Evolutionary conservation across 2,329 filamentous ascomycete species (phyloP), one percentile per base, ranked within the genome.

Genomic region (Arachnomyces sp.): DNA sequence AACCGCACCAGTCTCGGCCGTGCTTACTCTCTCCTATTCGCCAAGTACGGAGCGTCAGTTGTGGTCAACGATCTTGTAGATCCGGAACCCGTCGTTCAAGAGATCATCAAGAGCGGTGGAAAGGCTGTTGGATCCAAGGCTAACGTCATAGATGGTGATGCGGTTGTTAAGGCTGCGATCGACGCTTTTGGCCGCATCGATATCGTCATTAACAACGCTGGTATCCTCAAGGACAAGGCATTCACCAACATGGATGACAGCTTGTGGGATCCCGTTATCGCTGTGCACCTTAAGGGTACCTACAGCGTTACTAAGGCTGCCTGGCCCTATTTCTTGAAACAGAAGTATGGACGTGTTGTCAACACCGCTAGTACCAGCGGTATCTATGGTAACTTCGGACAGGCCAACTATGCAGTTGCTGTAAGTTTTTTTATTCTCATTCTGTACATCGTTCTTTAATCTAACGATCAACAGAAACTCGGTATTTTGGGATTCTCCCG

Each of bases 331-430:
- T 86, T 98, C 74, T 75, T 96, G 38, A 95, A 95, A 77, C 92
- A 98, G 67, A 96, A 95, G 75, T 98, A 95, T 58, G 92, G 92
- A 52, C 87, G 92, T 56, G 80, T 98, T 46, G 75, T 98, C 59
- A 98, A 98, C 75, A 98, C 92, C 35, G 92, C 92, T 31, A 94
- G 87, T 28, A 96, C 92, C 36, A 93, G 85, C 54, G 92, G 92
- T 67, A 94, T 98, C 65, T 98, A 98, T 63, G 92, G 92, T 54
- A 98, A 95, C 77, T 98, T 98, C 62, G 92, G 92, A 48, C 92
- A 98, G 69, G 86, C 90, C 57, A 98, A 98, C 75, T 98, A 98
- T 66, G 78, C 92, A 47, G 86, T 90, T 44, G 86, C 86, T 43
- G 81, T 85, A 75, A 71, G 80, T 74, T 30, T 2, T 28, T 8